Conservation (phyloP, 2,329 filamentous ascomycete genomes). For the Colletotrichum sp. region DNA sequence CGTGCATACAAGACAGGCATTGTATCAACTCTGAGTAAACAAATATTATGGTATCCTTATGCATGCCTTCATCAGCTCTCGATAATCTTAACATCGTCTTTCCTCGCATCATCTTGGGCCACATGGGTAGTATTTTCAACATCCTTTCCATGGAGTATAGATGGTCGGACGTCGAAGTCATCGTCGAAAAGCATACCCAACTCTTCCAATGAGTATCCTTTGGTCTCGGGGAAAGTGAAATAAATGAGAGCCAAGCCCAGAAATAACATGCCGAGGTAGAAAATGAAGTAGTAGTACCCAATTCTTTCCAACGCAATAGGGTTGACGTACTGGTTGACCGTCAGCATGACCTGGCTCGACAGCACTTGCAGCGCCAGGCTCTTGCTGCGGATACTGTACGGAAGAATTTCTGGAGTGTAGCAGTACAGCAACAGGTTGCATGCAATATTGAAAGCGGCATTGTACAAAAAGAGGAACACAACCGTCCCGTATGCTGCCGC, state of each 20-base stretch:
- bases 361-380: neutral
- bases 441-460: slow-evolving; percentile 38
- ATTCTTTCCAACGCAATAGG: slow-evolving; percentile 44
- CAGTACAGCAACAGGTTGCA: slow-evolving; percentile 36
- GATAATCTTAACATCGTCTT: neutral
- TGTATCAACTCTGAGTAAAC: neutral
- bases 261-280: slow-evolving; percentile 38
- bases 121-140: neutral
- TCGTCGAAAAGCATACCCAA: neutral
- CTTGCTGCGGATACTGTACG: slow-evolving; percentile 19
- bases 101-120: neutral
- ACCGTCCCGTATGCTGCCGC: slow-evolving; percentile 21
- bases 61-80: neutral
- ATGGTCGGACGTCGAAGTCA: neutral
- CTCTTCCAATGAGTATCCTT: slow-evolving; percentile 43
- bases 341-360: neutral
- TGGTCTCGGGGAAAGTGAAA: slow-evolving; percentile 32
- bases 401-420: slow-evolving; percentile 31
- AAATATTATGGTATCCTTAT: neutral
- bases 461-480: slow-evolving; percentile 40
- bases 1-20: neutral
- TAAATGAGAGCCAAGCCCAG: slow-evolving; percentile 23
- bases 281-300: slow-evolving; percentile 47
- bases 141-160: neutral
- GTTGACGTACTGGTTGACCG: slow-evolving; percentile 38